These are phyloP conservation scores for rapeseed (Brassica napus) DNA, from an alignment of 345 rosid species.

Conservation along the genomic window DNA sequence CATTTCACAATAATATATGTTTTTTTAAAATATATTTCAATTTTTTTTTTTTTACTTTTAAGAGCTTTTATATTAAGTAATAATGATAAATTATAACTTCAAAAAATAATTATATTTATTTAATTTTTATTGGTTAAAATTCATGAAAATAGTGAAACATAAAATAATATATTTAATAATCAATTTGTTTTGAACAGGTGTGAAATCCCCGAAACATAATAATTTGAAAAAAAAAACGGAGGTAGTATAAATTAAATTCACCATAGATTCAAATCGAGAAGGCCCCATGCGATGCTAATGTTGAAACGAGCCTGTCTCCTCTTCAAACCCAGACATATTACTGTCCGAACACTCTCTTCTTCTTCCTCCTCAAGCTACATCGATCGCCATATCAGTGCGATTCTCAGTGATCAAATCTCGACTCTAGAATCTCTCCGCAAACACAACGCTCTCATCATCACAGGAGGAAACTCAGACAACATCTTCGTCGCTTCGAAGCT, in stretches of 20 bases:
- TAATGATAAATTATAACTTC: too few relatives aligned
- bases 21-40: too few relatives aligned
- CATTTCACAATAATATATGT: too few relatives aligned
- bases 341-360: conserved; percentile 10
- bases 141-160: too few relatives aligned
- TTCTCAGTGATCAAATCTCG: conserved; percentile 35
- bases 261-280: not conserved
- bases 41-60: too few relatives aligned
- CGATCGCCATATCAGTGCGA: conserved; percentile 38
- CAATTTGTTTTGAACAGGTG: too few relatives aligned
- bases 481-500: conserved; percentile 63
- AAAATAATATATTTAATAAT: too few relatives aligned
- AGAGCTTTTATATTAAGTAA: too few relatives aligned
- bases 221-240: too few relatives aligned
- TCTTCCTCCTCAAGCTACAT: conserved; percentile 43
- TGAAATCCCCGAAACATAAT: too few relatives aligned
- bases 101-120: too few relatives aligned
- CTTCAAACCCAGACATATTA: conserved; percentile 19
- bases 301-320: conserved; percentile 28
- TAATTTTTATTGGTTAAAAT: too few relatives aligned
- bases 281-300: conserved; percentile 25
- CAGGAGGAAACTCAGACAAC: conserved; percentile 54
- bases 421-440: conserved; percentile 42
- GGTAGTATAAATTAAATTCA: not conserved
- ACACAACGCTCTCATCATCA: conserved; percentile 53